Conservation (phyloP, 805 yeast genomes). For the Yamadazyma akitaensis region DNA sequence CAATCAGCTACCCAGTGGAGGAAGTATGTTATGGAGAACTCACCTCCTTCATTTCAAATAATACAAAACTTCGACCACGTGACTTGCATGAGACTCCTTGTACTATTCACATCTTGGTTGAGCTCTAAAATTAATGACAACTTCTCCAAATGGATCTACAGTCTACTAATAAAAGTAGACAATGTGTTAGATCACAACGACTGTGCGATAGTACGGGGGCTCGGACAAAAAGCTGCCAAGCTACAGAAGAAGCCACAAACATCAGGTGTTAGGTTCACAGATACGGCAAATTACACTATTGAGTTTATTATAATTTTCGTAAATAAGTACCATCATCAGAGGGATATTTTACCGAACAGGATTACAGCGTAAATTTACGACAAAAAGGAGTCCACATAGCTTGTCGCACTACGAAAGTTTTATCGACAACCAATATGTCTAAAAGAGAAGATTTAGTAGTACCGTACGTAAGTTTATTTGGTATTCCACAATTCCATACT, state of each 20-base stretch:
- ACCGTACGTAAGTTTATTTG: conserved; percentile 22
- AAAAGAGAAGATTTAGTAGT: conserved; percentile 34
- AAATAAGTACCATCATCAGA: conserved; percentile 33
- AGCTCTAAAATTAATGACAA: conserved; percentile 24
- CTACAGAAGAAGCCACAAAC: conserved; percentile 11
- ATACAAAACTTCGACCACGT: conserved; percentile 23
- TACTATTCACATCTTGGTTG: conserved; percentile 37
- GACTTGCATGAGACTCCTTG: conserved; percentile 31
- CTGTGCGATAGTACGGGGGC: conserved; percentile 30
- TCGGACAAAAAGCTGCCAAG: conserved; percentile 38
- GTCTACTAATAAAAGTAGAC: conserved; percentile 33
- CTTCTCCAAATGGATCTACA: conserved; percentile 36
- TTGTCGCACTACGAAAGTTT: not conserved
- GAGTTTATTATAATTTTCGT: conserved; percentile 32
- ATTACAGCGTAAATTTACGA: not conserved
- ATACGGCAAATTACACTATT: conserved; percentile 22
- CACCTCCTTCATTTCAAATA: conserved; percentile 27
- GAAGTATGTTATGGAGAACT: conserved; percentile 21
- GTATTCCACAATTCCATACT: conserved; percentile 4
- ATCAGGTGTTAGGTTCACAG: not conserved
- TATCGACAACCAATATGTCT: conserved; percentile 17
- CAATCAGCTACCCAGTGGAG: conserved; percentile 31
- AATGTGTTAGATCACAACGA: conserved; percentile 31
- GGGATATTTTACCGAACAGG: conserved; percentile 17
- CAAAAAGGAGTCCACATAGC: not conserved